Conservation (phyloP, 805 yeast species). For the Candida dajiaensis region DNA sequence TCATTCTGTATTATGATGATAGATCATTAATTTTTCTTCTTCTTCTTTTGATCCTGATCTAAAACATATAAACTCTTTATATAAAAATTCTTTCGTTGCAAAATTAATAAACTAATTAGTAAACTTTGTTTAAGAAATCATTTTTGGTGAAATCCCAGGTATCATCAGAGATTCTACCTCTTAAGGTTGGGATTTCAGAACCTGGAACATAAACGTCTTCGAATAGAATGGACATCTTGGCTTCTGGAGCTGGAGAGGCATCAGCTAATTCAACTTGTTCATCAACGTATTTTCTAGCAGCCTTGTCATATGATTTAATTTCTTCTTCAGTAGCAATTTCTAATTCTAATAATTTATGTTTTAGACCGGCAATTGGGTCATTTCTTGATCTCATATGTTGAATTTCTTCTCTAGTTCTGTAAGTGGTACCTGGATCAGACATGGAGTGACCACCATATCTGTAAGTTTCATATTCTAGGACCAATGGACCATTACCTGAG, state of each 20-base stretch:
- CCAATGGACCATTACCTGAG: constrained; percentile 92
- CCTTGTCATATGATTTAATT: constrained; percentile 90
- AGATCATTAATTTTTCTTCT: too few relatives aligned
- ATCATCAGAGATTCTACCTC: constrained; percentile 97
- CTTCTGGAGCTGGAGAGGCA: constrained; percentile 91
- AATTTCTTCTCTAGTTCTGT: constrained; percentile 99
- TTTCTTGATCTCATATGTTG: constrained; percentile 98
- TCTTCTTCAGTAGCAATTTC: constrained; percentile 91
- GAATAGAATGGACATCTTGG: constrained; percentile 87
- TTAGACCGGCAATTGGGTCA: constrained; percentile 96
- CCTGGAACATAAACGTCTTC: constrained; percentile 97
- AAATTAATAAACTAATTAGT: constrained; percentile 13
- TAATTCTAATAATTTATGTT: constrained; percentile 76
- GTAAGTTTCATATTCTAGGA: constrained; percentile 95
- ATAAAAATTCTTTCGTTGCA: neutral
- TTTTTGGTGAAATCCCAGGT: constrained; percentile 71
- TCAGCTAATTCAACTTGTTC: constrained; percentile 93
- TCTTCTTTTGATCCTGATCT: neutral
- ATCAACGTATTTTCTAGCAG: constrained; percentile 92
- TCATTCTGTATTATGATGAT: neutral
- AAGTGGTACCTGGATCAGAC: constrained; percentile 99
- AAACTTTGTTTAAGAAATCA: constrained; percentile 34
- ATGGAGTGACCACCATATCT: constrained; percentile 99
- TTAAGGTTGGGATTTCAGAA: constrained; percentile 81
- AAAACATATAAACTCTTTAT: neutral